Base-by-base conservation (phyloP, 2,329 filamentous ascomycete species). In the Colletotrichum costaricense region DNA sequence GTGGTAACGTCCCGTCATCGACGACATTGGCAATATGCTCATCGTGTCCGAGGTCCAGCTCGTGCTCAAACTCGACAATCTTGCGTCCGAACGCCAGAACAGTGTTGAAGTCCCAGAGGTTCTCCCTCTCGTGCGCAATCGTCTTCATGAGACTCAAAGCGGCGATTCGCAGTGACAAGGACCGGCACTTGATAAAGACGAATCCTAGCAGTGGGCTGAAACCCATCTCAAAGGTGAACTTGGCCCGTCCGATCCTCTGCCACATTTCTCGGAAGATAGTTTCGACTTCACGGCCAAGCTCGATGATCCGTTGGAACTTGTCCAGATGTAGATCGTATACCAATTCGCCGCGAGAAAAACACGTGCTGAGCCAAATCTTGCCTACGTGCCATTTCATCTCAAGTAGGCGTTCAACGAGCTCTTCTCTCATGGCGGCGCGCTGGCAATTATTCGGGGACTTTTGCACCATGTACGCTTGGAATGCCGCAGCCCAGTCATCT, bases 161-260 rank as follows among this genome's bases (percentile, higher is more conserved):
- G 2, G 76, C 76, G 0, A 84, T 46, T 0, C 85, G 79, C 0
- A 83, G 80, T 1, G 67, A 59, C 6, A 85, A 76, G n/a, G 79
- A 78, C 0, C 85, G 82, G 54, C 84, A 86, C 69, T 83, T 85
- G 35, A 81, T 76, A 2, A 80, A 76, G 7, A 84, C 75, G 52
- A 82, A 84, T 62, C 81, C 82, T 11, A 86, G 78, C 11, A 83
- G 74, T 0, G 84, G 82, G 3, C 79, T 76, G 35, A 82, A 84
- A 0, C 83, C 84, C 76, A 83, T 82, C 69, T 84, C 82, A n/a
- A 86, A 85, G 28, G 78, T 82, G 74, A 86, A 86, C 46, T 78
- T 81, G 12, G 78, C 49, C 1, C 66, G 63, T 6, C 26, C 49
- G 5, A 46, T 28, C 22, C 26, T 62, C 22, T 38, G n/a, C 33